A percentile compares a stretch with the other conserved stretches of the same genome.
These are phyloP conservation scores for Coniferiporia weirii DNA, from an alignment of 1,284 basidiomycete species.

Conservation along the genomic window DNA sequence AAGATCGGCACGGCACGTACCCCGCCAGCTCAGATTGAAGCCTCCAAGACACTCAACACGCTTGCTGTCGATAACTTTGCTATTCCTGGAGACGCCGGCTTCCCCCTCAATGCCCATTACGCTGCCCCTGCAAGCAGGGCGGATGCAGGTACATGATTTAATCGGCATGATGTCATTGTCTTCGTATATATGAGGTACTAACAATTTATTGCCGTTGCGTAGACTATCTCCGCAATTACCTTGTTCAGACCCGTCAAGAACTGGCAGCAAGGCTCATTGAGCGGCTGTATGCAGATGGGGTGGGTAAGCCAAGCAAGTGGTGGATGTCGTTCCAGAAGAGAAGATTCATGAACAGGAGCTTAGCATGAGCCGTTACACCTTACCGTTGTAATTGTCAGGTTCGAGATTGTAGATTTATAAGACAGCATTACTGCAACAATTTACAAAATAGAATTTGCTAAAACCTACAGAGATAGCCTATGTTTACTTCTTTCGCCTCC, in stretches of 20 bases:
- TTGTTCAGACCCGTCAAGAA: slow-evolving; percentile 92
- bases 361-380: slow-evolving; percentile 44
- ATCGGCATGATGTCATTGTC: background rate
- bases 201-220: background rate
- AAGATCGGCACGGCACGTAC: slow-evolving; percentile 72
- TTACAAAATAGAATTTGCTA: slow-evolving; percentile 18
- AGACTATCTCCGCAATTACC: slow-evolving; percentile 89
- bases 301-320: slow-evolving; percentile 96
- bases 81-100: slow-evolving; percentile 94
- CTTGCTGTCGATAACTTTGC: slow-evolving; percentile 90
- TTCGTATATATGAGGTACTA: background rate
- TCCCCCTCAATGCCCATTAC: slow-evolving; percentile 92
- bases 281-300: slow-evolving; percentile 81
- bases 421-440: background rate
- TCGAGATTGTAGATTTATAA: background rate
- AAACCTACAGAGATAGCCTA: slow-evolving; percentile 14
- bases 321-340: slow-evolving; percentile 99
- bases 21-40: slow-evolving; percentile 77
- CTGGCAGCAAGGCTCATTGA: slow-evolving; percentile 83
- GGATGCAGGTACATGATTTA: slow-evolving; percentile 71
- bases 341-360: slow-evolving; percentile 88
- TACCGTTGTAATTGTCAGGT: background rate
- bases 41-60: slow-evolving; percentile 83
- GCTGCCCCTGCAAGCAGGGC: slow-evolving; percentile 70
- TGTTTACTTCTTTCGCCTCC: slow-evolving; percentile 43